Evolutionary conservation across 1,284 basidiomycete species (phyloP).

Genomic region (Salmacisia buchloeana): DNA sequence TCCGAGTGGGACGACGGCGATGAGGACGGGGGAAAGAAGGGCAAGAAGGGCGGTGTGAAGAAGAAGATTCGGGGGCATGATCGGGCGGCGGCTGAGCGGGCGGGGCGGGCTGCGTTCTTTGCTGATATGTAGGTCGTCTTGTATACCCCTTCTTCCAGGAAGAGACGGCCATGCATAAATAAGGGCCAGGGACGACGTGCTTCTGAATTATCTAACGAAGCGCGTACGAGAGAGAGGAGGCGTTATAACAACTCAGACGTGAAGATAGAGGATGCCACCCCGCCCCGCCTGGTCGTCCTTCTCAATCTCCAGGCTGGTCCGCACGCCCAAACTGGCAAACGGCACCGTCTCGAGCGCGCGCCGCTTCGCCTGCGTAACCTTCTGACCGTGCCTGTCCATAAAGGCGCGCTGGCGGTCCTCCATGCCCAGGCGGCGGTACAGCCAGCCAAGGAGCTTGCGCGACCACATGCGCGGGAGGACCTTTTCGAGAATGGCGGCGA

Average conservation of each 20-base stretch:
- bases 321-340: conserved; percentile 34
- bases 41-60: conserved; percentile 4
- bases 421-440: conserved; percentile 29
- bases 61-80: not conserved
- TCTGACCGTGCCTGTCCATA: conserved; percentile 22
- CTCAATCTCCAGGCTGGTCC: conserved; percentile 31
- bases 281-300: conserved; percentile 21
- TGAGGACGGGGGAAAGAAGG: not conserved
- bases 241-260: not conserved
- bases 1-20: not conserved
- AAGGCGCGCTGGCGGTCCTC: conserved; percentile 25
- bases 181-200: too few relatives aligned
- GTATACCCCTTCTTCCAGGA: not conserved
- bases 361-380: conserved; percentile 22
- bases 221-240: not conserved
- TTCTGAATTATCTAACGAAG: too few relatives aligned
- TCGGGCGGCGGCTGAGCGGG: not conserved
- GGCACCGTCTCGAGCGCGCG: conserved; percentile 20
- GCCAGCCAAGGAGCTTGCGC: conserved; percentile 23
- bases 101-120: not conserved
- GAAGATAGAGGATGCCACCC: conserved; percentile 18
- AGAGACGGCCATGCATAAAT: too few relatives aligned
- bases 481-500: conserved; percentile 33
- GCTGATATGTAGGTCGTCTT: not conserved
- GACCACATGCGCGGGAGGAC: conserved; percentile 27